phyloP scores from a whole-genome alignment of 257 asterid species.

The Solanum piurae region DNA sequence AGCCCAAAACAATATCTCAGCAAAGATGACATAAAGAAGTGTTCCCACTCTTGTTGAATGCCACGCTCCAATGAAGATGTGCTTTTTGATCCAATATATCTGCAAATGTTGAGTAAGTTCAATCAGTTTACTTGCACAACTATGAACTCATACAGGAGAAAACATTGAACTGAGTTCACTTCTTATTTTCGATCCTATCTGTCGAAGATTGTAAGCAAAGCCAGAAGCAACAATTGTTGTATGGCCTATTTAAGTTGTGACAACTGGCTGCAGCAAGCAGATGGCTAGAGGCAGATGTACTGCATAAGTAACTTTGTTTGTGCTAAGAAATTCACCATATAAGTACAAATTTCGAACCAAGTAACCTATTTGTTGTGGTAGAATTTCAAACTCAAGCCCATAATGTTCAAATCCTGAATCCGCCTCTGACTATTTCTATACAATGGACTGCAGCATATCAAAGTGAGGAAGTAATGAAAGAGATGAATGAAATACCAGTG shows the following conservation, averaged over 20 bases:
- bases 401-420: not conserved
- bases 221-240: not conserved
- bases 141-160: not conserved
- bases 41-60: slow-evolving; percentile 52
- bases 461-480: not conserved
- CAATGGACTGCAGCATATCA: not conserved
- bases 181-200: not conserved
- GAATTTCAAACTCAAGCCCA: not conserved
- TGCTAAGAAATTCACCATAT: not conserved
- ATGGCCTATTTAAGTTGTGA: not conserved
- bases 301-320: not conserved
- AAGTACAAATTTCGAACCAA: not conserved
- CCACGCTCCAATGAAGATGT: slow-evolving; percentile 53
- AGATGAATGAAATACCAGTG: slow-evolving; percentile 30
- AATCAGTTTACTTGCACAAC: not conserved
- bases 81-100: slow-evolving; percentile 67
- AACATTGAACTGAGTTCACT: not conserved
- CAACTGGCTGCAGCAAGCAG: not conserved
- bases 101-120: slow-evolving; percentile 9
- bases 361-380: not conserved
- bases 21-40: slow-evolving; percentile 58
- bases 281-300: not conserved
- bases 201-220: not conserved
- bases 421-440: not conserved
- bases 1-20: slow-evolving; percentile 68